Conservation (phyloP, 148 eudicot genomes). For the Amaranthus hypochondriacus region DNA sequence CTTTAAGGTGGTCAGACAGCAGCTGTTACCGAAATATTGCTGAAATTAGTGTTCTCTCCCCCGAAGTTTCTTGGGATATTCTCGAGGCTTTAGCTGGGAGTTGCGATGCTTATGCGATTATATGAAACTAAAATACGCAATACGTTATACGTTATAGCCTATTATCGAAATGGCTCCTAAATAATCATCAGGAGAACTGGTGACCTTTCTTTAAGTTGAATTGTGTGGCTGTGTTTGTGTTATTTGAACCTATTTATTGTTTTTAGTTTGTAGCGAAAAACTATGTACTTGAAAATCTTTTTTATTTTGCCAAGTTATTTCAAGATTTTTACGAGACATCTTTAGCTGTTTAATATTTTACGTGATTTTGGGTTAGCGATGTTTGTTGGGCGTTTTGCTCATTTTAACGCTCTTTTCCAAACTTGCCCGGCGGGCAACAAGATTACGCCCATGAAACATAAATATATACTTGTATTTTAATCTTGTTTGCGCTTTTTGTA, state of each 20-base stretch:
- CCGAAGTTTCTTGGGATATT: conserved; percentile 6
- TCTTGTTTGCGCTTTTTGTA: no score
- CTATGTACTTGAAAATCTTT: not conserved
- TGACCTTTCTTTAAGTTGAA: not conserved
- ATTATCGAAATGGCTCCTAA: conserved; percentile 11
- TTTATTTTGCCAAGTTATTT: not conserved
- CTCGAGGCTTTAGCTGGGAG: conserved; percentile 11
- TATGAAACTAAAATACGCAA: not conserved
- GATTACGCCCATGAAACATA: no score
- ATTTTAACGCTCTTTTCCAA: no score
- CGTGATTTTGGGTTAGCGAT: no score
- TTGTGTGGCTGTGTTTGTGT: not conserved
- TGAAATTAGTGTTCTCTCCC: conserved; percentile 10
- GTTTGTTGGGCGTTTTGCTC: no score
- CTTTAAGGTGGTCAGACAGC: not conserved
- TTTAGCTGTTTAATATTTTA: no score
- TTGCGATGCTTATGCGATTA: not conserved
- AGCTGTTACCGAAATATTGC: conserved; percentile 8
- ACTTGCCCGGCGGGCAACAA: no score
- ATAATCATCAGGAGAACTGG: conserved; percentile 9
- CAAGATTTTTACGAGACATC: not conserved
- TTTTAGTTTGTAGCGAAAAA: not conserved
- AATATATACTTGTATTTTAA: no score
- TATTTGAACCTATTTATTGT: not conserved
- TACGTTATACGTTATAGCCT: not conserved